Evolutionary conservation across 2,329 filamentous ascomycete genomes (phyloP).

Genomic region (Aspergillus eucalypticola): DNA sequence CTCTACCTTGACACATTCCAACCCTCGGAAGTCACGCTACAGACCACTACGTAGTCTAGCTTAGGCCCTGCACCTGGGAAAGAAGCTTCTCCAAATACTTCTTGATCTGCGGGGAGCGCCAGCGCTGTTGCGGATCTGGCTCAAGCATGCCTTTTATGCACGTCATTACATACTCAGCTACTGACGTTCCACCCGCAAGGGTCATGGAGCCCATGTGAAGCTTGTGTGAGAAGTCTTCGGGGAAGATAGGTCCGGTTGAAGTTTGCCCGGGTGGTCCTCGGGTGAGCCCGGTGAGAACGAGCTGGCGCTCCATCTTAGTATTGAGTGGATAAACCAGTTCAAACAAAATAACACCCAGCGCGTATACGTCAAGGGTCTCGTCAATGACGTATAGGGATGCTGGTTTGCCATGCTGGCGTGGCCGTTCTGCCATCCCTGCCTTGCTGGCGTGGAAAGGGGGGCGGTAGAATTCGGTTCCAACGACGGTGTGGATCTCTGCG

Average conservation of each 20-base stretch:
- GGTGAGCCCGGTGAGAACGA: constrained; percentile 45
- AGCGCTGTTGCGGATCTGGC: constrained; percentile 36
- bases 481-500: constrained; percentile 43
- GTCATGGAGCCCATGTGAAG: constrained; percentile 33
- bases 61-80: constrained; percentile 17
- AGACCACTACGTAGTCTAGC: too few species aligned
- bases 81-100: constrained; percentile 35
- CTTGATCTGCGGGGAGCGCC: constrained; percentile 40
- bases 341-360: constrained; percentile 62
- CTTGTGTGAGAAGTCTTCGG: constrained; percentile 41
- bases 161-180: constrained; percentile 35
- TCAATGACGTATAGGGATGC: constrained; percentile 35
- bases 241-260: constrained; percentile 28
- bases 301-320: constrained; percentile 51
- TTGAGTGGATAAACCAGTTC: constrained; percentile 60
- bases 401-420: constrained; percentile 14
- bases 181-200: constrained; percentile 27
- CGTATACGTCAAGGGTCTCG: constrained; percentile 62
- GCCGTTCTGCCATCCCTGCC: background rate
- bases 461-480: constrained; percentile 65
- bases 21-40: too few species aligned
- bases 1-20: too few species aligned
- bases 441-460: constrained; percentile 42
- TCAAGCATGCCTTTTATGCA: constrained; percentile 48
- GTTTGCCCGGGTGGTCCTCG: constrained; percentile 17